Evolutionary conservation across 176 grass and related monocot genomes (phyloP), one percentile per base, ranked within the genome.

Genomic region (Zizania latifolia): DNA sequence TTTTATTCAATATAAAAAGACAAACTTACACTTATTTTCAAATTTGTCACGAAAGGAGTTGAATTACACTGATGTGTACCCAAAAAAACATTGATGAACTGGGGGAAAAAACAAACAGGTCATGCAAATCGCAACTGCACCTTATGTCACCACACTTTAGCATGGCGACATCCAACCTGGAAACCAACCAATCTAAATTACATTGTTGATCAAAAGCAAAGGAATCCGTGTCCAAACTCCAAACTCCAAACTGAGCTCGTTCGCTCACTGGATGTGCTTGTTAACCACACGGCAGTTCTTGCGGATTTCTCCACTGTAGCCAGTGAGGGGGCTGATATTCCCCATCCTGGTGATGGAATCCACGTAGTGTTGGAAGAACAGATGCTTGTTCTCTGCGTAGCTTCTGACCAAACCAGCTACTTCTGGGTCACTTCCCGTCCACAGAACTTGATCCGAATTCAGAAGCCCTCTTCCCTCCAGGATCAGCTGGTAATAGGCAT

Each of bases 271-370:
- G 31, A 79, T 75, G 39, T 63, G 51, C 28, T 75, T 54, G 77
- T 92, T 96, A 58, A 87, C 64, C 73, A 51, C 82, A 62, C n/a
- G 80, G 5, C 81, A 92, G 40, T 89, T 89, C 73, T 89, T 96
- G 50, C 86, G 84, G 43, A 89, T 76, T 67, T 96, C 89, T 73
- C 92, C 92, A 48, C 75, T 53, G 44, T 78, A 64, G 62, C 80
- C 88, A 39, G 55, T 62, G 37, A 95, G 84, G 22, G 89, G 92
- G 58, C 58, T 84, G 78, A 74, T 91, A 38, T 70, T 89, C 14
- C 89, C 89, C 89, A 95, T 89, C 66, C 89, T 95, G 67, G 72
- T 80, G 77, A 95, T 86, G 4, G 92, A 95, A 65, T 82, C 86
- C 50, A 90, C 80, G 26, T 86, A 95, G 57, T 91, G 89, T 45